Evolutionary conservation across 805 yeast species (phyloP), one percentile per base, ranked within the genome.

Genomic region (Scheffersomyces lignosus): DNA sequence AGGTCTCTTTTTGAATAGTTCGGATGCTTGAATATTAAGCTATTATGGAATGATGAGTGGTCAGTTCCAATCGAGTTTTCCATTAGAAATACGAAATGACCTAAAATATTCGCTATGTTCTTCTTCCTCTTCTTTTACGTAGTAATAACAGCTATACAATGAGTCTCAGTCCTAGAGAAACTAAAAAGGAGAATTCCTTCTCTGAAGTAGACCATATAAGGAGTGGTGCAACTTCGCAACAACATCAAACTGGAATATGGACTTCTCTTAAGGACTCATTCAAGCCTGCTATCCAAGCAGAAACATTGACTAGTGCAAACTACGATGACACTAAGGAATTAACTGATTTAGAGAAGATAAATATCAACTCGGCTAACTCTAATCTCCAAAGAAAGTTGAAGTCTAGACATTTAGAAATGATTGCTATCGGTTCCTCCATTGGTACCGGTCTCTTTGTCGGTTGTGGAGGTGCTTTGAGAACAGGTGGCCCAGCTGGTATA

Each of bases 371-470:
- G 2, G 57, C 60, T 24, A 49, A 45, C 40, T 42, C 49, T 13
- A 42, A 37, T 32, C 39, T 45, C 17, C 31, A 42, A 22, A 58
- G 77, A 46, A 66, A 71, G 24, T 60, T 76, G 40, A 66, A 66
- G 42, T 29, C 64, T 29, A 64, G 80, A 53, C 79, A 75, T 38
- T 63, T 75, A 38, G 83, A 78, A 56, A 76, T 81, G 81, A 77
- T 81, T 43, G 82, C 87, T 26, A 71, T 82, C 37, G 88, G 86
- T 43, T 86, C 87, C 49, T 73, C 81, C 42, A 79, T 82, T 45
- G 87, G 89, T 45, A 80, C 87, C n/a, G 80, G 78, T 32, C 58
- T 74, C 34, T 72, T 73, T 50, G 64, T 70, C 22, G 75, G 76
- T 20, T 58, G 71, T 25, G 79, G 79, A 34, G 58, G 62, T 24